Conservation (phyloP, 768 basidiomycete species). For the Bullera alba region DNA sequence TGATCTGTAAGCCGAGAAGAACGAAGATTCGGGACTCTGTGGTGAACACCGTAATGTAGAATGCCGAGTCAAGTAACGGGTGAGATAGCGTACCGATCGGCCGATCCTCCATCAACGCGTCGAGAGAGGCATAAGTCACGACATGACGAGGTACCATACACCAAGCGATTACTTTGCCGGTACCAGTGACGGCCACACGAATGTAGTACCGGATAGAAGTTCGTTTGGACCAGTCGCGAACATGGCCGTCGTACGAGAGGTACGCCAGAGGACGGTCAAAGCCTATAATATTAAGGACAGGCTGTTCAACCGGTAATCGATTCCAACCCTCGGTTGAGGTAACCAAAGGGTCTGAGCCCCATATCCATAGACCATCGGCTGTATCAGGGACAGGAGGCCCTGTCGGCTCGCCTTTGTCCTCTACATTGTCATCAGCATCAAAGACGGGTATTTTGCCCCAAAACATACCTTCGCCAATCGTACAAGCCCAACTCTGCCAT, state of each 20-base stretch:
- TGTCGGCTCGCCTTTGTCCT: background rate
- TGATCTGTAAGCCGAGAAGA: constrained; percentile 1
- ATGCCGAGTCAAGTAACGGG: constrained; percentile 7
- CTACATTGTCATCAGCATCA: background rate
- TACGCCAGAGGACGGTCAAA: constrained; percentile 12
- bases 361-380: background rate
- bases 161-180: constrained; percentile 14
- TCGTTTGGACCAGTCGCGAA: background rate
- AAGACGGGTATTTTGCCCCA: no score
- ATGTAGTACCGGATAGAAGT: background rate
- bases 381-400: background rate
- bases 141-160: background rate
- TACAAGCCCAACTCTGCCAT: constrained; percentile 22
- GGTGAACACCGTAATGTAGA: constrained; percentile 6
- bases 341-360: background rate
- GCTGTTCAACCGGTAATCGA: background rate
- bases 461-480: constrained; percentile 15
- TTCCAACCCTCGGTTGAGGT: background rate
- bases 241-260: constrained; percentile 5
- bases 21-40: constrained; percentile 28
- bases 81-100: constrained; percentile 1
- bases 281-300: constrained; percentile 10
- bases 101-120: constrained; percentile 1
- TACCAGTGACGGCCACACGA: constrained; percentile 13
- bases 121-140: constrained; percentile 6